phyloP scores from a whole-genome alignment of 371 early-diverging fungal species.

The Paraphysoderma sedebokerense region DNA sequence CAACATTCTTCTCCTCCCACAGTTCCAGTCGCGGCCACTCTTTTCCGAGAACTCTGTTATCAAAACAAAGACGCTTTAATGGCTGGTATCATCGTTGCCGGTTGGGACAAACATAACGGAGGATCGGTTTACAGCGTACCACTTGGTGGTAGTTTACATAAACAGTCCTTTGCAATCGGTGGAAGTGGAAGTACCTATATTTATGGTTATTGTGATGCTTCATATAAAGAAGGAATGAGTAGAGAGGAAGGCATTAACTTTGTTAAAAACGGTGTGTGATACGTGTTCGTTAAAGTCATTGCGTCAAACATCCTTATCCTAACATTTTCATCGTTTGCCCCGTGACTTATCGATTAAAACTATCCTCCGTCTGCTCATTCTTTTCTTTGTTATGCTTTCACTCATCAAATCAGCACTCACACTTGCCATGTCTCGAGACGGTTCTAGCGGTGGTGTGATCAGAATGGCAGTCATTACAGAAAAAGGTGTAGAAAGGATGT shows the following conservation, averaged over 20 bases:
- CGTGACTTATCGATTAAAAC: background rate
- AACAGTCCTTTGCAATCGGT: conserved; percentile 88
- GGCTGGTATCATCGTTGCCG: conserved; percentile 98
- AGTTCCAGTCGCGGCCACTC: conserved; percentile 77
- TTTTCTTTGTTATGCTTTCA: too few species aligned
- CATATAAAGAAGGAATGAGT: conserved; percentile 69
- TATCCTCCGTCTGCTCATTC: background rate
- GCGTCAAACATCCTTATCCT: background rate
- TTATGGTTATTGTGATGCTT: conserved; percentile 94
- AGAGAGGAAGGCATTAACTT: conserved; percentile 84
- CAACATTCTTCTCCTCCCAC: conserved; percentile 71
- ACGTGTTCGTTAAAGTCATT: too few species aligned
- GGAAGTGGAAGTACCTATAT: conserved; percentile 97
- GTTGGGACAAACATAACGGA: conserved; percentile 91
- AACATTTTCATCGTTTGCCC: background rate
- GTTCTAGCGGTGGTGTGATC: conserved; percentile 96
- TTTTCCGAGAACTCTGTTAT: conserved; percentile 92
- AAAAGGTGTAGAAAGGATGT: conserved; percentile 75
- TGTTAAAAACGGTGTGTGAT: conserved; percentile 72
- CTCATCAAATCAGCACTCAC: conserved; percentile 49
- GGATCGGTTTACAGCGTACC: conserved; percentile 86
- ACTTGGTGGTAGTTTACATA: conserved; percentile 88
- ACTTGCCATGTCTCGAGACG: conserved; percentile 95
- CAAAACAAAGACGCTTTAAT: conserved; percentile 73
- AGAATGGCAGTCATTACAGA: conserved; percentile 90